Base-by-base conservation (phyloP, 2,329 filamentous ascomycete genomes). In the Diaporthe vexans region DNA sequence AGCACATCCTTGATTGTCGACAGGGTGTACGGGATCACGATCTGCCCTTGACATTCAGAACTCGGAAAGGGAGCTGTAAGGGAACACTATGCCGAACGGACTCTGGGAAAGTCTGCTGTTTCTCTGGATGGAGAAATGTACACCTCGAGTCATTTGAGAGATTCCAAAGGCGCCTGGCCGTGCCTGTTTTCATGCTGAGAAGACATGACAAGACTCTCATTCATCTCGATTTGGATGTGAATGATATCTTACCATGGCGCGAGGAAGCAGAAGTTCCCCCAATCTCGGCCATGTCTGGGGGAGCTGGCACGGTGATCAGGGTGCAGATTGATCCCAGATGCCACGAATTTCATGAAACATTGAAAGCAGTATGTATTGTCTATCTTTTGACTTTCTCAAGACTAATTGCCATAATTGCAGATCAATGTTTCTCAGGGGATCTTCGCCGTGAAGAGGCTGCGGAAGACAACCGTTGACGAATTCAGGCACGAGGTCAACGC, bases 381-480 rank as follows among this genome's bases (percentile, higher is more conserved):
- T 9, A 5, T 43, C 15, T 33, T 5, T n/a, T 0, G 2, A 8
- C 0, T 4, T 33, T 19, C n/a, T 21, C 13, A n/a, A 3, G 0
- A 1, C 10, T 13, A 3, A n/a, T 37, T 33, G 0, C n/a, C 37
- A 26, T 5, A 8, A 3, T 43, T 3, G 0, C n/a, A 73, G 72
- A 73, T 73, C 56, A 63, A 73, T 40, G 72, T 73, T n/a, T 40
- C 72, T 11, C 43, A 21, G 3, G 72, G 72, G 1, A 8, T 73
- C 1, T 73, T 73, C 6, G 72, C 72, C 1, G 56, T 73, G 6
- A 73, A 73, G 40, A 70, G 19, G 17, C 11, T 73, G 8, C 24
- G 43, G 11, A 29, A 59, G 3, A 13, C 17, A 9, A n/a, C 7
- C 2, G 2, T 43, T 10, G 3, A 9, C 0, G 11, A 26, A 0